These are phyloP conservation scores for Phytophthora megakarya DNA, from an alignment of 352 stramenopile species.

Conservation along the genomic window DNA sequence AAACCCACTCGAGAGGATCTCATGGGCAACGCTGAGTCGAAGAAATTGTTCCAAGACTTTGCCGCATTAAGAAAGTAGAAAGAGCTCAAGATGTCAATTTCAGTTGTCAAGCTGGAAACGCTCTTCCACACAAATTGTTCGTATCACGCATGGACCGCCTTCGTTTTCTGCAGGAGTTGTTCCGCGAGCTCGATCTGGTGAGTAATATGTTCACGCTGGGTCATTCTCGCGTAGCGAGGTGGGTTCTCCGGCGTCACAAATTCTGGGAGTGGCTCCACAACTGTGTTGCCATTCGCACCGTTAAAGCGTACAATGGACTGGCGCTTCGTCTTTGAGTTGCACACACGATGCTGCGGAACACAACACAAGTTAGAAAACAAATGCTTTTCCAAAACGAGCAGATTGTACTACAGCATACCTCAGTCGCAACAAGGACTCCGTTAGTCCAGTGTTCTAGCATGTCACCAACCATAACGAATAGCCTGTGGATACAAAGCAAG, in stretches of 20 bases:
- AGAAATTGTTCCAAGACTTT: conserved; percentile 77
- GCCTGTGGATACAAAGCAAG: conserved; percentile 18
- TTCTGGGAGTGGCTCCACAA: conserved; percentile 61
- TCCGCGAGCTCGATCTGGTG: conserved; percentile 57
- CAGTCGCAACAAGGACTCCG: conserved; percentile 66
- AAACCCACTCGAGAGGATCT: conserved; percentile 76
- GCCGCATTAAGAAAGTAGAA: conserved; percentile 66
- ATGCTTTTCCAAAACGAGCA: not conserved
- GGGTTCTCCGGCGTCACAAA: conserved; percentile 63
- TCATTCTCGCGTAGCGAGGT: conserved; percentile 62
- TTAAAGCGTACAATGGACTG: conserved; percentile 89
- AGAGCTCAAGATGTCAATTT: conserved; percentile 6
- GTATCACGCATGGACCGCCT: conserved; percentile 45
- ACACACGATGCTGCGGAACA: conserved; percentile 68
- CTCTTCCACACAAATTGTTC: not conserved
- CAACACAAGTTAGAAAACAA: conserved; percentile 4
- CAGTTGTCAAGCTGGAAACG: conserved; percentile 4
- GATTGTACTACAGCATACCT: conserved; percentile 40
- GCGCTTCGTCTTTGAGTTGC: conserved; percentile 74
- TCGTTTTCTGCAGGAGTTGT: conserved; percentile 65
- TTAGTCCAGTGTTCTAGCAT: conserved; percentile 87
- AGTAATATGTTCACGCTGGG: conserved; percentile 68
- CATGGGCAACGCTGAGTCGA: conserved; percentile 54
- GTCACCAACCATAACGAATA: conserved; percentile 84
- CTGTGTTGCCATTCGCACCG: conserved; percentile 68